phyloP scores from a whole-genome alignment of 148 eudicot genomes.

The Rhododendron mucronatum region DNA sequence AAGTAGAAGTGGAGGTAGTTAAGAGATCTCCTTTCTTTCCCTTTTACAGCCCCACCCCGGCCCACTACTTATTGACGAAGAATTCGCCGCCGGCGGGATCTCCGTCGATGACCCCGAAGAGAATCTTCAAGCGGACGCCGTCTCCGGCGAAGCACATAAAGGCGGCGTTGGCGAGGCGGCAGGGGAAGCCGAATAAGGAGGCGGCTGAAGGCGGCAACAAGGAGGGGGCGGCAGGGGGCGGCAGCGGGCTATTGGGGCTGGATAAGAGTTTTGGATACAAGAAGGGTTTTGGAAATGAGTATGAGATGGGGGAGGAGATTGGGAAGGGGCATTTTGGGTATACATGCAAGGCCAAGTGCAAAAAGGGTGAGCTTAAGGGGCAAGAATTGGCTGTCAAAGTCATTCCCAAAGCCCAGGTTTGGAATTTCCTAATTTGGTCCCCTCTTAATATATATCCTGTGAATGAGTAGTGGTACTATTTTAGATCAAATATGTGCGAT shows the following conservation, averaged over 20 bases:
- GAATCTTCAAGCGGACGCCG: slow-evolving; percentile 63
- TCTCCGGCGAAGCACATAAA: slow-evolving; percentile 90
- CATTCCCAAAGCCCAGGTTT: slow-evolving; percentile 82
- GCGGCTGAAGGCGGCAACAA: slow-evolving; percentile 37
- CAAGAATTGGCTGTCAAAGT: slow-evolving; percentile 84
- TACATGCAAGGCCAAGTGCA: slow-evolving; percentile 64
- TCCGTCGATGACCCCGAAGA: slow-evolving; percentile 60
- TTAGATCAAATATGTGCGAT: not conserved
- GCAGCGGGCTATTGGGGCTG: slow-evolving; percentile 25
- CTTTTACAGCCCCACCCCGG: slow-evolving; percentile 79
- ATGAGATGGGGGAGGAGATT: slow-evolving; percentile 89
- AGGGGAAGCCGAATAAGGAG: slow-evolving; percentile 54
- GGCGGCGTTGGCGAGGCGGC: slow-evolving; percentile 56
- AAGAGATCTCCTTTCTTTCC: slow-evolving; percentile 70
- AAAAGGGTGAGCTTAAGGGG: slow-evolving; percentile 77
- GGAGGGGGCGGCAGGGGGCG: slow-evolving; percentile 19
- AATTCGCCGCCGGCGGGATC: slow-evolving; percentile 78
- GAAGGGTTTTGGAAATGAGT: slow-evolving; percentile 60
- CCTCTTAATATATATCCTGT: not conserved
- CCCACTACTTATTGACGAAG: slow-evolving; percentile 59
- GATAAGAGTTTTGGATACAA: slow-evolving; percentile 85
- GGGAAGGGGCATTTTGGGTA: slow-evolving; percentile 99
- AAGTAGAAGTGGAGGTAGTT: slow-evolving; percentile 21
- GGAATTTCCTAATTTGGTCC: not conserved
- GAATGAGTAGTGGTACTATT: not conserved